These are phyloP conservation scores for Cutaneotrichosporon arboriforme DNA, from an alignment of 1,284 basidiomycete genomes.

Conservation along the genomic window DNA sequence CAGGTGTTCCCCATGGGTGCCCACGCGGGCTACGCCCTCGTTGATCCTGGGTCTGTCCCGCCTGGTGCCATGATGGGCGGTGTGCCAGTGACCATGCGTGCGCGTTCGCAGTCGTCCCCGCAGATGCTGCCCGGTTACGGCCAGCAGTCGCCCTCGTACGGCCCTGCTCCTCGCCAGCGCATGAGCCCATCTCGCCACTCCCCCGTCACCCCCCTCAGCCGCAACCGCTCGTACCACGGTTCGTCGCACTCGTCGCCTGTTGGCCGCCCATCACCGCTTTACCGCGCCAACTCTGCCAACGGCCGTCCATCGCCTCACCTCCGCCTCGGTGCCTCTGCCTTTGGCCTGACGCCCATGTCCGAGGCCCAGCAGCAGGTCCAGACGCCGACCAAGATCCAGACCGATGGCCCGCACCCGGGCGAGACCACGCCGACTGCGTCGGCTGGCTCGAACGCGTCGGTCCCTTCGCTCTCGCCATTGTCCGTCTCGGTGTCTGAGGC, in stretches of 20 bases:
- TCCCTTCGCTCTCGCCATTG: conserved; percentile 12
- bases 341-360: conserved; percentile 14
- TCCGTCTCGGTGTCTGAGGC: conserved; percentile 9
- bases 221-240: conserved; percentile 16
- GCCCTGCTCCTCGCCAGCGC: conserved; percentile 19
- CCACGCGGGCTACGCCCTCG: conserved; percentile 10
- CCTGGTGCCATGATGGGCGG: conserved; percentile 5
- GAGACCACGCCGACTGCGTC: neutral
- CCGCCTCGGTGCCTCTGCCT: conserved; percentile 14
- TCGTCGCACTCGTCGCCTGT: conserved; percentile 5
- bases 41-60: conserved; percentile 1
- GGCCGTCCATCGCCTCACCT: conserved; percentile 18
- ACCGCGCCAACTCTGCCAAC: conserved; percentile 14
- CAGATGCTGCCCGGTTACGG: conserved; percentile 10
- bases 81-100: conserved; percentile 10
- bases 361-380: neutral
- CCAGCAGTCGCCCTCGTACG: conserved; percentile 12
- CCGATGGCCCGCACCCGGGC: neutral
- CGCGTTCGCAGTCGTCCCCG: conserved; percentile 20
- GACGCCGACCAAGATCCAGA: neutral
- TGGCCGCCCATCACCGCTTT: conserved; percentile 11
- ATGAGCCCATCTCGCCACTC: conserved; percentile 15
- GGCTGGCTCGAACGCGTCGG: conserved; percentile 3
- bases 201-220: conserved; percentile 9
- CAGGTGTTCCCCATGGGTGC: conserved; percentile 16